Evolutionary conservation across 2,329 filamentous ascomycete genomes (phyloP).

Genomic region (Periglandula ipomoeae): DNA sequence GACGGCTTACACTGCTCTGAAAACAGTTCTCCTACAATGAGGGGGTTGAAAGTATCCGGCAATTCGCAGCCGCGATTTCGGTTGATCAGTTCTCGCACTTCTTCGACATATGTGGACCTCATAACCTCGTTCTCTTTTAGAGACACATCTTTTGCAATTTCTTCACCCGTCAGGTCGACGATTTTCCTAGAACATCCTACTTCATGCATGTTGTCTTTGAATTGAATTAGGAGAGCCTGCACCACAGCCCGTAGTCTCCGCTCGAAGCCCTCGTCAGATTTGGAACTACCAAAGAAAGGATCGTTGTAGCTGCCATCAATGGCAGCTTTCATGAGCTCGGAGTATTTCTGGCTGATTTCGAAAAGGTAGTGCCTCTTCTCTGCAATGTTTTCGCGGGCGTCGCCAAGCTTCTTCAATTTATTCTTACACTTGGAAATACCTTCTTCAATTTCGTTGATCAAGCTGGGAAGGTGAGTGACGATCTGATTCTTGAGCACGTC

Average conservation of each 20-base stretch:
- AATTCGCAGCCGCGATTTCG: conserved; percentile 37
- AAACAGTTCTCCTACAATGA: conserved; percentile 51
- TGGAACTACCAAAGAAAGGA: conserved; percentile 36
- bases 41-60: conserved; percentile 50
- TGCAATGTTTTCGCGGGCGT: conserved; percentile 29
- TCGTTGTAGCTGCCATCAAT: conserved; percentile 42
- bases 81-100: conserved; percentile 13
- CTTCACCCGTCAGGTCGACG: conserved; percentile 20
- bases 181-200: conserved; percentile 27
- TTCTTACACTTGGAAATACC: conserved; percentile 24
- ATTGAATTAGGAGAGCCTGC: conserved; percentile 33
- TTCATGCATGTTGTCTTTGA: conserved; percentile 32
- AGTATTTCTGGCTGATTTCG: conserved; percentile 33
- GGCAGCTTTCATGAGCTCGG: conserved; percentile 33
- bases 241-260: conserved; percentile 44
- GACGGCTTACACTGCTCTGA: conserved; percentile 48
- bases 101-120: conserved; percentile 10
- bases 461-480: conserved; percentile 31
- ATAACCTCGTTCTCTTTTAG: conserved; percentile 1
- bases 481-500: conserved; percentile 39
- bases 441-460: conserved; percentile 32
- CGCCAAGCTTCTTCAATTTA: conserved; percentile 38
- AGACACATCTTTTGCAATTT: background rate
- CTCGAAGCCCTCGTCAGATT: conserved; percentile 21
- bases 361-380: conserved; percentile 42